phyloP scores from a whole-genome alignment of 345 rosid species.

The Alliaria petiolata region DNA sequence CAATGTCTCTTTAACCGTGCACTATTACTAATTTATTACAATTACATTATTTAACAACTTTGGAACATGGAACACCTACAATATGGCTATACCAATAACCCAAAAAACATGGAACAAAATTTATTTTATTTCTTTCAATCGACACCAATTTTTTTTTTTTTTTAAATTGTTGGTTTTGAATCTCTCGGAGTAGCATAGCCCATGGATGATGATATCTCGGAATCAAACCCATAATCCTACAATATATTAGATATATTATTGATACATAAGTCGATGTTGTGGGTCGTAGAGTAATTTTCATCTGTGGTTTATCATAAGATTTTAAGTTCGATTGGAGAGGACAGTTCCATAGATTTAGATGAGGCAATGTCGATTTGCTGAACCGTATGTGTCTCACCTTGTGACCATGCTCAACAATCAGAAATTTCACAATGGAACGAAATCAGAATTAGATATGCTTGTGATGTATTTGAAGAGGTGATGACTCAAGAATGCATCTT shows the following conservation, averaged over 20 bases:
- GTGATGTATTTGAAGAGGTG: no score
- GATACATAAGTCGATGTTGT: not conserved
- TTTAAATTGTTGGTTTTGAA: not conserved
- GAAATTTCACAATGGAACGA: no score
- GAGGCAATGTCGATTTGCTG: no score
- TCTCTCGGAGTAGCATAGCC: not conserved
- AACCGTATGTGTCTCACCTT: no score
- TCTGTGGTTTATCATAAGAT: not conserved
- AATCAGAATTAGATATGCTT: no score
- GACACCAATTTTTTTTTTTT: not conserved
- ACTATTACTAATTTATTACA: not conserved
- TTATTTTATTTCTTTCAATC: not conserved
- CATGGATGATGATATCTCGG: not conserved
- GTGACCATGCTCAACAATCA: no score
- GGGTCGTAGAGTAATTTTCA: not conserved
- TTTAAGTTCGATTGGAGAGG: not conserved
- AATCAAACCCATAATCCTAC: not conserved
- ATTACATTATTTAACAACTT: not conserved
- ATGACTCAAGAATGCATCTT: no score
- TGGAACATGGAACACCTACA: not conserved
- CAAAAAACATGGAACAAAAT: not conserved
- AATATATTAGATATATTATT: not conserved
- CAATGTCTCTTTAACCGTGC: slow-evolving; percentile 23
- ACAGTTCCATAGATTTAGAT: no score
- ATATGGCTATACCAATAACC: not conserved